phyloP scores from a whole-genome alignment of 768 basidiomycete species.

The Brasilioporus rufonigricans region DNA sequence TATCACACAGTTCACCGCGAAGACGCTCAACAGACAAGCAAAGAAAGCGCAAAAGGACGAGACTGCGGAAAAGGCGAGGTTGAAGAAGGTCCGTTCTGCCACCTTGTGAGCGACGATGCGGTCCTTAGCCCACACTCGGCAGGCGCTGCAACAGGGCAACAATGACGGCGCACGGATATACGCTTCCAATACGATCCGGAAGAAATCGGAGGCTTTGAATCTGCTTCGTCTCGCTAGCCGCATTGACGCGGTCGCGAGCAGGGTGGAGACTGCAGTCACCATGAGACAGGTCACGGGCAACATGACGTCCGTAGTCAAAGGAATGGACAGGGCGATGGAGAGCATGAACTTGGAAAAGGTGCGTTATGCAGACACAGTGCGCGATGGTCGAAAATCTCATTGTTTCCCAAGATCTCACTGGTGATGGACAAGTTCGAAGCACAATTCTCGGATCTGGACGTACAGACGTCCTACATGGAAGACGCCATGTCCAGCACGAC shows the following conservation, averaged over 20 bases:
- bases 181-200: slow-evolving; percentile 95
- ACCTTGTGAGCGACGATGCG: not conserved
- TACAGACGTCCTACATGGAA: slow-evolving; percentile 98
- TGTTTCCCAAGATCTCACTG: slow-evolving; percentile 72
- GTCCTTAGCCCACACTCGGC: slow-evolving; percentile 1
- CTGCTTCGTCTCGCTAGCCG: slow-evolving; percentile 85
- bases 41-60: slow-evolving; percentile 99
- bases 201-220: slow-evolving; percentile 94
- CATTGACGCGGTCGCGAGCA: slow-evolving; percentile 94
- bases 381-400: not conserved
- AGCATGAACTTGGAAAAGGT: slow-evolving; percentile 98
- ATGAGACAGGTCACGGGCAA: slow-evolving; percentile 96
- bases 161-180: slow-evolving; percentile 97
- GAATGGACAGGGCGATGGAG: slow-evolving; percentile 99
- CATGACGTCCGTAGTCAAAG: slow-evolving; percentile 94
- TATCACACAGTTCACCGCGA: slow-evolving; percentile 85
- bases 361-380: slow-evolving; percentile 25
- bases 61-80: slow-evolving; percentile 75
- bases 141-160: slow-evolving; percentile 97
- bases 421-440: slow-evolving; percentile 99
- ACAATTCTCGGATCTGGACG: slow-evolving; percentile 95
- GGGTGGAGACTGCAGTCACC: slow-evolving; percentile 97
- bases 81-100: slow-evolving; percentile 77
- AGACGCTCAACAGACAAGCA: slow-evolving; percentile 90
- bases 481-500: slow-evolving; percentile 93